These are phyloP conservation scores for Calophaca sinica DNA, from an alignment of 306 rosid species.

Conservation along the genomic window DNA sequence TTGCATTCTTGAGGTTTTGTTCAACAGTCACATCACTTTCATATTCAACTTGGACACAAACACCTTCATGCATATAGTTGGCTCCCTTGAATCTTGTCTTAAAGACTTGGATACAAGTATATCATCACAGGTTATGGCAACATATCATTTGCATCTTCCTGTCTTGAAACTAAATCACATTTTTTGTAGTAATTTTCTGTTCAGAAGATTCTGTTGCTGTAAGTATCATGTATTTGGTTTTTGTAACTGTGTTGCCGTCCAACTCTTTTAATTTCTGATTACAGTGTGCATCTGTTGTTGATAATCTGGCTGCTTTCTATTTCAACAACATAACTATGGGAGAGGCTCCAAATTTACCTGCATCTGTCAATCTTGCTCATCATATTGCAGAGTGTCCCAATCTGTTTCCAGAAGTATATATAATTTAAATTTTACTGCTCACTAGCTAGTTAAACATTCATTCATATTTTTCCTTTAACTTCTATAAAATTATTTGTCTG, in stretches of 20 bases:
- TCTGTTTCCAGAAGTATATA: slow-evolving; percentile 91
- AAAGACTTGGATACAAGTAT: slow-evolving; percentile 93
- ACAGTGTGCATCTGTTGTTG: slow-evolving; percentile 99
- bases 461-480: background rate
- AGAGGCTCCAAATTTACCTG: slow-evolving; percentile 84
- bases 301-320: slow-evolving; percentile 91
- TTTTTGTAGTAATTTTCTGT: background rate
- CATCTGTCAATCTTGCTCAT: slow-evolving; percentile 84
- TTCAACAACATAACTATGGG: slow-evolving; percentile 96
- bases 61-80: slow-evolving; percentile 90
- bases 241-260: slow-evolving; percentile 34
- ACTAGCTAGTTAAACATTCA: slow-evolving; percentile 22
- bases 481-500: slow-evolving; percentile 4
- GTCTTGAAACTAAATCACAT: slow-evolving; percentile 31
- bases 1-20: slow-evolving; percentile 91
- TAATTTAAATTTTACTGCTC: slow-evolving; percentile 25
- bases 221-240: slow-evolving; percentile 33
- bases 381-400: slow-evolving; percentile 89
- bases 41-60: slow-evolving; percentile 79
- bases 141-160: slow-evolving; percentile 31
- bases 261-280: slow-evolving; percentile 43
- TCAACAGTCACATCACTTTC: slow-evolving; percentile 82
- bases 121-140: slow-evolving; percentile 84
- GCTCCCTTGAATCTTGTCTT: slow-evolving; percentile 98
- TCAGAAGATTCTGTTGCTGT: background rate